Base-by-base conservation (phyloP, 257 asterid species). In the Solanum medicagineum region DNA sequence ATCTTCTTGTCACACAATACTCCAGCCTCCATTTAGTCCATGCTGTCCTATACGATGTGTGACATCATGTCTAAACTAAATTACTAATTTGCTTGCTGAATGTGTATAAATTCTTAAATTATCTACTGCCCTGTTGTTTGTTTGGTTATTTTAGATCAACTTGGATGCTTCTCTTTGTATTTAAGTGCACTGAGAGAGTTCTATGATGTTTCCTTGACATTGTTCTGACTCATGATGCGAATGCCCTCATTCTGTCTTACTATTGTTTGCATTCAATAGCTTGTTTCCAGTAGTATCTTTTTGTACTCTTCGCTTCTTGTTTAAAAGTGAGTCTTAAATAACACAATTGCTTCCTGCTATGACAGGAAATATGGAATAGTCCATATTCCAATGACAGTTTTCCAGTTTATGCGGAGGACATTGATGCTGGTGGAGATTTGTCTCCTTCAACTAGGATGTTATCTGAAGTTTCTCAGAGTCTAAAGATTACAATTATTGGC, bases 331-430 rank as follows among this genome's bases (percentile, higher is more conserved):
- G 63, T 81, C 49, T 80, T 81, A 32, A 74, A 71, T 65, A 40
- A 86, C 80, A 53, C 56, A 47, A 54, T 40, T 85, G 85, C 84
- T 75, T 5, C 86, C 42, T 86, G 42, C 65, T 84, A 74, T 88
- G 84, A 70, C 90, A 93, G 97, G 98, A 95, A 92, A 90, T 95
- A 89, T 95, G 97, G 98, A 95, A 95, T 82, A 92, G 97, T 86
- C 97, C 97, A 22, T 95, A 93, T 89, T 95, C 95, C 57, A 95
- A 92, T 83, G 95, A 93, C 84, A 88, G 97, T 86, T 93, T 95
- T 87, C 98, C 97, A 59, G 87, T 88, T 86, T 93, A 95, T 88
- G 95, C 97, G 3, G 97, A 95, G 91, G 97, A 95, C 77, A 95
- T 95, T 85, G 97, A 93, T 88, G 92, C 94, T 83, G 95, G 95